A percentile compares a stretch with the other conserved stretches of the same genome.
phyloP scores from a whole-genome alignment of 441 rosid species.

The Croton laevigatus region DNA sequence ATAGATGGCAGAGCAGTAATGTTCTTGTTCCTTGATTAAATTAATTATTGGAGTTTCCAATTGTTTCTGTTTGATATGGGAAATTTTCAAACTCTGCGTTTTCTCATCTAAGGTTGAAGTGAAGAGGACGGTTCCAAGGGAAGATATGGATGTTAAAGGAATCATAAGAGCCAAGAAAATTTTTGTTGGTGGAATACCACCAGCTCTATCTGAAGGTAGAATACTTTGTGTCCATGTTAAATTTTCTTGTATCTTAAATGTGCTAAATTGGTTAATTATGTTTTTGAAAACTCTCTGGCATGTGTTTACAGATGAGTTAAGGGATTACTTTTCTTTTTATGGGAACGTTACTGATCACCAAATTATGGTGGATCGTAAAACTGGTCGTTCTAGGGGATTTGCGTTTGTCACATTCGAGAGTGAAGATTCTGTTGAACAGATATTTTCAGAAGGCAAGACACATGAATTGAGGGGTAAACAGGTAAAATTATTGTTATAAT shows the following conservation, averaged over 20 bases:
- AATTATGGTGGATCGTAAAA: slow-evolving; percentile 80
- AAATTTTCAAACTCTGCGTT: not conserved
- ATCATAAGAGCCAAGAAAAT: slow-evolving; percentile 69
- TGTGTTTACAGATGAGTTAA: slow-evolving; percentile 59
- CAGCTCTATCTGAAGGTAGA: slow-evolving; percentile 68
- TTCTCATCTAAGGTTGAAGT: slow-evolving; percentile 69
- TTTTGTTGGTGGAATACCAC: slow-evolving; percentile 87
- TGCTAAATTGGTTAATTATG: not conserved
- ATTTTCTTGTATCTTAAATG: not conserved
- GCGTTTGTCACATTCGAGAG: slow-evolving; percentile 82
- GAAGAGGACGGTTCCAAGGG: slow-evolving; percentile 86
- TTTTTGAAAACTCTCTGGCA: not conserved
- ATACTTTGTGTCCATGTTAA: not conserved
- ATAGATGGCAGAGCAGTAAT: slow-evolving; percentile 67
- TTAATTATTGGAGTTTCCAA: not conserved
- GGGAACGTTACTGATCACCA: slow-evolving; percentile 71
- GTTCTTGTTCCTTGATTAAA: not conserved
- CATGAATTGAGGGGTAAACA: slow-evolving; percentile 80
- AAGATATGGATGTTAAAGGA: slow-evolving; percentile 60
- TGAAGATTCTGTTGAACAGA: slow-evolving; percentile 78
- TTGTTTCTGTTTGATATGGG: not conserved
- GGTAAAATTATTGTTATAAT: slow-evolving; percentile 48
- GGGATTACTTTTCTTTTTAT: slow-evolving; percentile 65
- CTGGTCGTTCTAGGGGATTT: slow-evolving; percentile 84
- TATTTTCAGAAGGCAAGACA: slow-evolving; percentile 68